A percentile compares a stretch with the other conserved stretches of the same genome.
Evolutionary conservation across 345 rosid genomes (phyloP).

Genomic region (Citrus cavaleriei): DNA sequence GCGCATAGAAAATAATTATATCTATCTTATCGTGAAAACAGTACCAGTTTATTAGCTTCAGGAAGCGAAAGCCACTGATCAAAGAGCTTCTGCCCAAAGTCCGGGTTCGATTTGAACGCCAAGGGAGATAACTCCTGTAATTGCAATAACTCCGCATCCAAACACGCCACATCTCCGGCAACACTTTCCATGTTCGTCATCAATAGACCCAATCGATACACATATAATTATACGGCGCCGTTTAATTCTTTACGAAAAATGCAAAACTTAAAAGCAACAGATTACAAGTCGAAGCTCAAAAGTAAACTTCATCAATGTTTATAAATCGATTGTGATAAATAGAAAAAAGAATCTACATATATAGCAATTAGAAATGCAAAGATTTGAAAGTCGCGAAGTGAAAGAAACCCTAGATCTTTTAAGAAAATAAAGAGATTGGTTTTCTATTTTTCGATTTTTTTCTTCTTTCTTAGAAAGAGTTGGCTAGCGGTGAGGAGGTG

Average conservation of each 20-base stretch:
- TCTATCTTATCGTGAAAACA: background rate
- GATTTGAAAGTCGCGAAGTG: constrained; percentile 19
- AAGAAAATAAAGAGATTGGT: background rate
- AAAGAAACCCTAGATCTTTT: constrained; percentile 45
- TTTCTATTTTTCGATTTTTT: background rate
- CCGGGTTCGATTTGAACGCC: constrained; percentile 69
- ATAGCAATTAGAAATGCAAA: background rate
- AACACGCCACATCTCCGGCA: constrained; percentile 52
- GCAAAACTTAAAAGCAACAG: constrained; percentile 10
- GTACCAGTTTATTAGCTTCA: constrained; percentile 75
- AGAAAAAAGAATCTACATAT: background rate
- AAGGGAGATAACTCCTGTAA: constrained; percentile 74
- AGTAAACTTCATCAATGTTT: background rate
- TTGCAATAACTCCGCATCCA: constrained; percentile 85
- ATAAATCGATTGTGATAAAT: background rate
- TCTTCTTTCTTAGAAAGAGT: background rate
- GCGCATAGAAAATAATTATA: background rate
- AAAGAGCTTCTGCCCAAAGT: constrained; percentile 70
- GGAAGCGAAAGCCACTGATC: constrained; percentile 96
- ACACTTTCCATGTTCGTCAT: constrained; percentile 37
- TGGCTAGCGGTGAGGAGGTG: background rate
- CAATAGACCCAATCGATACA: constrained; percentile 24
- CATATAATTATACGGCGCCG: constrained; percentile 1
- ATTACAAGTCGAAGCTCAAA: constrained; percentile 8
- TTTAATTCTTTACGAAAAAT: background rate